Base-by-base conservation (phyloP, 805 yeast species). In the Candida michaelii region DNA sequence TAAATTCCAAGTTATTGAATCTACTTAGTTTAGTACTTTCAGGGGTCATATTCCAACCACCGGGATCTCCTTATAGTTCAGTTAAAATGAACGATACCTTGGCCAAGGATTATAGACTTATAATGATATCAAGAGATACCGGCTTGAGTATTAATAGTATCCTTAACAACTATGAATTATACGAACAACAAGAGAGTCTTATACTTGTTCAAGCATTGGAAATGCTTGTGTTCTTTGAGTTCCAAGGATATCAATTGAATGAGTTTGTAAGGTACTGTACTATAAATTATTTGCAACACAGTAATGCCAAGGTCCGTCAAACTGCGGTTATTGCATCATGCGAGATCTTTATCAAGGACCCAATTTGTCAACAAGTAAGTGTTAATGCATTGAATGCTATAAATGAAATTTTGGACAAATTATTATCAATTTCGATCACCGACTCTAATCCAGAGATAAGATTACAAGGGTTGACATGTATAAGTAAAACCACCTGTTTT, bases 361-460 rank as follows among this genome's bases (percentile, higher is more conserved):
- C 93, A 1, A 85, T 90, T n/a, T 82, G 93, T 49, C 77, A 77
- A 47, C 95, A 89, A 58, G 80, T 87, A 1, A 85, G 96, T 51
- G 80, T 84, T 1, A 79, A 86, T 59, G 85, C 97, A 0, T 69
- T 91, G 41, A 77, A 77, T 45, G 87, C 96, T 0, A 96, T 90
- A 2, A 80, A 88, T 42, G 89, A 88, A 45, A 95, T 93, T 1
- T 69, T 95, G 33, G 88, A 84, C 44, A 86, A 85, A 58, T 68
- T 93, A 14, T 64, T 93, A 27, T 79, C 95, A 0, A 74, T 89
- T 7, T 89, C 95, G 2, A 85, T 91, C 11, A 85, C 96, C 0
- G 99, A 93, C 52, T 88, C 96, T 0, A 79, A 79, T 3, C 79
- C 91, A 1, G 97, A 90, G 45, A 87, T 91, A 24, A 71, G 99